Conservation (phyloP, 2,329 filamentous ascomycete species). For the Parastagonospora nodorum region DNA sequence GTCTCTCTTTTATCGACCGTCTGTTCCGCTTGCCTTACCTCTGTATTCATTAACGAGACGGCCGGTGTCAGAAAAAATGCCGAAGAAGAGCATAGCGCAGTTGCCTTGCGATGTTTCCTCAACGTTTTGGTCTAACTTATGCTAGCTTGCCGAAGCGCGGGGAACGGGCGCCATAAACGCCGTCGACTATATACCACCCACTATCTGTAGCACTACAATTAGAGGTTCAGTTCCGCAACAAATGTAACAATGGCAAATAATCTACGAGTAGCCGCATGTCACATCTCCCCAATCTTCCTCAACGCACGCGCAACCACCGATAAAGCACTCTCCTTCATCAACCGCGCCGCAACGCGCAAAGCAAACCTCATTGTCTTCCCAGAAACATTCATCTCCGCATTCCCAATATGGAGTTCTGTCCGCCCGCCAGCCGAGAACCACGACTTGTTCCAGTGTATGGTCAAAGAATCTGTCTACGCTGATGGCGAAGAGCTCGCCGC, state of each 20-base stretch:
- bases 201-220: too few relatives aligned
- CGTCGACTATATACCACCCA: too few relatives aligned
- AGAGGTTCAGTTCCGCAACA: too few relatives aligned
- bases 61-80: too few relatives aligned
- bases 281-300: constrained; percentile 53
- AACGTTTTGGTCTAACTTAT: too few relatives aligned
- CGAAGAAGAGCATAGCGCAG: too few relatives aligned
- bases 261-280: constrained; percentile 34
- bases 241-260: constrained; percentile 10
- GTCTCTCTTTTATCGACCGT: too few relatives aligned
- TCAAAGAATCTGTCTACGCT: constrained; percentile 50
- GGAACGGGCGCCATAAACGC: background rate
- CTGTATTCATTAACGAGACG: too few relatives aligned
- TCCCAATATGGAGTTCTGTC: constrained; percentile 58
- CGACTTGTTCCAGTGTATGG: constrained; percentile 54
- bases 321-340: constrained; percentile 55
- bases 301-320: constrained; percentile 52
- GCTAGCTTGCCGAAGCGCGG: background rate
- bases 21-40: too few relatives aligned
- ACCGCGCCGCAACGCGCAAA: constrained; percentile 48
- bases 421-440: constrained; percentile 58
- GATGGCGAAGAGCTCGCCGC: constrained; percentile 53
- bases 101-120: too few relatives aligned
- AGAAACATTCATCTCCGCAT: constrained; percentile 59
- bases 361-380: constrained; percentile 61